These are phyloP conservation scores for Ustilago hordei DNA, from an alignment of 1,284 basidiomycete species.

Conservation along the genomic window DNA sequence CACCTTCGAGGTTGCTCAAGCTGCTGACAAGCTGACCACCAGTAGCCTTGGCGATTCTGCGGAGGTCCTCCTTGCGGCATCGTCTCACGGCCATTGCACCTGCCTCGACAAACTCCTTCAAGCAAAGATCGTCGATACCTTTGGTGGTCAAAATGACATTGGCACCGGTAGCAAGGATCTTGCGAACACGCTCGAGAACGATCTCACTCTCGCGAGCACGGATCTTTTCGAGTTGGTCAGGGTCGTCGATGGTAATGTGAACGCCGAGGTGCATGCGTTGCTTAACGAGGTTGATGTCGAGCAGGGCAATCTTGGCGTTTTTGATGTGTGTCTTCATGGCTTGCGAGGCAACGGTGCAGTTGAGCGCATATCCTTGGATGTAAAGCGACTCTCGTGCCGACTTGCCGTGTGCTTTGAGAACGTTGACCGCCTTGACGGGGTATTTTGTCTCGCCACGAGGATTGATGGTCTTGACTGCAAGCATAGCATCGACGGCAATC, in stretches of 20 bases:
- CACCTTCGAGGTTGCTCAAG: conserved; percentile 95
- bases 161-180: conserved; percentile 94
- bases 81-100: conserved; percentile 98
- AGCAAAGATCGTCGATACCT: conserved; percentile 96
- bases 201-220: conserved; percentile 94
- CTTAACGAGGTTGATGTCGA: conserved; percentile 98
- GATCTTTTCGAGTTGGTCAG: conserved; percentile 95
- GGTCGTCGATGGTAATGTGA: conserved; percentile 95
- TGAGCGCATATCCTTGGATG: conserved; percentile 96
- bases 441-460: conserved; percentile 96
- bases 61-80: conserved; percentile 96
- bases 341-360: conserved; percentile 98
- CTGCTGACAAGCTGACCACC: conserved; percentile 93
- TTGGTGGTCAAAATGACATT: conserved; percentile 98
- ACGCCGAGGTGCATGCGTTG: conserved; percentile 97
- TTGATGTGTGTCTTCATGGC: conserved; percentile 97
- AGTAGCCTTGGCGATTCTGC: conserved; percentile 96
- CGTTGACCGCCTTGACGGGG: conserved; percentile 98
- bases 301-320: conserved; percentile 95
- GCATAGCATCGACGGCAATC: conserved; percentile 98
- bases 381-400: conserved; percentile 94
- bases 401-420: conserved; percentile 98
- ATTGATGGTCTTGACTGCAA: conserved; percentile 95
- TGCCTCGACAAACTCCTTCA: conserved; percentile 99
- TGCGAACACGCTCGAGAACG: conserved; percentile 92